Evolutionary conservation across 225 moss, liverwort and hornwort species (phyloP), one percentile per base, ranked within the genome.

Genomic region (Bryum argenteum): DNA sequence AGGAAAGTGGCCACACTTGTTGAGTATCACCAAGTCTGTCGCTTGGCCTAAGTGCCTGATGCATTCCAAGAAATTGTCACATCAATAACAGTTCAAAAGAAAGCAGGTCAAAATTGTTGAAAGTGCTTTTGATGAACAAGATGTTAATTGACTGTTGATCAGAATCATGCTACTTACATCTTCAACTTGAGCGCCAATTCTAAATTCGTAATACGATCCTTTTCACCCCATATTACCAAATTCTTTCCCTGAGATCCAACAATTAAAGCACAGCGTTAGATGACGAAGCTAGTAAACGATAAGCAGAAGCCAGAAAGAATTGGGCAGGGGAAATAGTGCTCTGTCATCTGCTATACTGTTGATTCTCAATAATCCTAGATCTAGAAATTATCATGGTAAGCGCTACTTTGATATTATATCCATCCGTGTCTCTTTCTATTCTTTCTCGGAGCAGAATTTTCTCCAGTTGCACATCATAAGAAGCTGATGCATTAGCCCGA

Each of bases 1-100:
- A 2, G 82, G 85, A 14, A 82, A 82, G 76, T 82, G 85, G 0
- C 79, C 81, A 70, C 85, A 85, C 74, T 79, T 79, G 53, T 79
- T 45, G n/a, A 85, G 20, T 40, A 82, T 42, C 74, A 76, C 73
- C 58, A 76, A 42, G 40, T 85, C 73, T 37, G 77, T 50, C 19
- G 54, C 28, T 6, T 77, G 65, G 48, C 84, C 84, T 15, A 84
- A 66, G 6, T 81, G 84, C 54, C 84, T 84, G 81, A 2, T 63
- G 38, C 64, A 80, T 43, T 20, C 65, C 26, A 4, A 64, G 12
- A 22, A 79, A 1, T 8, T 44, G 51, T 39, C 5, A 6, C 38
- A 45, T 78, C 63, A 79, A 10, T 14, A 19, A 45, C 17, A 11
- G 17, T 47, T 9, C 9, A 0, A 48, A 48, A 6, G 11, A 17